These are phyloP conservation scores for Aspergillus udagawae DNA, from an alignment of 2,329 filamentous ascomycete species.

Conservation along the genomic window DNA sequence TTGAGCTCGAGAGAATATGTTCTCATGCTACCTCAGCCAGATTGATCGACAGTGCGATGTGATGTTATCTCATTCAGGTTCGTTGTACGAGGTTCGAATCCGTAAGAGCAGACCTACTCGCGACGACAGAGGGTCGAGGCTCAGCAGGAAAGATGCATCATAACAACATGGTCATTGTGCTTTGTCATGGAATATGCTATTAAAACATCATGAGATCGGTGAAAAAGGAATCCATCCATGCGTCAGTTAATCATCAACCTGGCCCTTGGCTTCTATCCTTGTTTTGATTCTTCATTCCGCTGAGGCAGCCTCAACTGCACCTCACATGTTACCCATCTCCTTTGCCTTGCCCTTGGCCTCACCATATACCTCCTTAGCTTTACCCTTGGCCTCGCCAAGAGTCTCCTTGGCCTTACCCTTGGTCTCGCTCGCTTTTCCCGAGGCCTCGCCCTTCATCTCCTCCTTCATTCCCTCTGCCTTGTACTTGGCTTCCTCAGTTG, in stretches of 20 bases:
- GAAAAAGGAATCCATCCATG: neutral
- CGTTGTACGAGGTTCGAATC: neutral
- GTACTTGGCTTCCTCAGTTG: conserved; percentile 45
- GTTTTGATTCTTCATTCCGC: neutral
- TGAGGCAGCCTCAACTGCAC: neutral
- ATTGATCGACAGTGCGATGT: conserved; percentile 5
- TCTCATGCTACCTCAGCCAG: conserved; percentile 67
- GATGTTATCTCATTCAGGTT: neutral
- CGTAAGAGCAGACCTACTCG: neutral
- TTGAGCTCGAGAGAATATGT: conserved; percentile 90
- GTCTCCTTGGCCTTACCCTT: conserved; percentile 15
- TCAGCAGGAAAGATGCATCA: neutral
- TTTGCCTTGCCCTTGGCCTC: conserved; percentile 22
- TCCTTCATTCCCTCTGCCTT: conserved; percentile 39
- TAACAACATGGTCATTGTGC: neutral
- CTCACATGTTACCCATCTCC: conserved; percentile 15
- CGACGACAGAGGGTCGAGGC: neutral
- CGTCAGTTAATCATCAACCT: neutral
- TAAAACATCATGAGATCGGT: neutral
- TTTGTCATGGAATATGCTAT: neutral
- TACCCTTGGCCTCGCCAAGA: conserved; percentile 13
- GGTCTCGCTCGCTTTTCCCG: conserved; percentile 2
- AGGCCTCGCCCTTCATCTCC: conserved; percentile 23
- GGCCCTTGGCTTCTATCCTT: neutral
- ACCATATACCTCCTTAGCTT: conserved; percentile 11